A percentile compares a stretch with the other conserved stretches of the same genome.
Conservation (phyloP, 2,329 filamentous ascomycete genomes). For the Septoria petroselini region DNA sequence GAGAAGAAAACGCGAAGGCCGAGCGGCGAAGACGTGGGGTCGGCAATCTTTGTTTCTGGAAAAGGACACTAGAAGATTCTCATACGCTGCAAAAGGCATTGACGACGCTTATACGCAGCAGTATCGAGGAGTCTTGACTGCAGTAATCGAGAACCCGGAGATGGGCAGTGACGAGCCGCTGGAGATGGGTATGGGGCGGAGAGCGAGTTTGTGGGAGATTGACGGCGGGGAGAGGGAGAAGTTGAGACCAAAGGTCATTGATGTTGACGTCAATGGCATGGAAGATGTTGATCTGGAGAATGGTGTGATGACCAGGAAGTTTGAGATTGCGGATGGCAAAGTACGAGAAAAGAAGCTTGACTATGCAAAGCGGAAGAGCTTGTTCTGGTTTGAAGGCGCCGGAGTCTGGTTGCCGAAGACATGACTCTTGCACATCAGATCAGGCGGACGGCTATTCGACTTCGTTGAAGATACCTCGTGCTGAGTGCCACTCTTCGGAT, state of each 20-base stretch:
- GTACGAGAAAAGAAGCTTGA: constrained; percentile 18
- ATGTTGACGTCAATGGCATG: not conserved
- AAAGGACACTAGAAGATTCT: constrained; percentile 25
- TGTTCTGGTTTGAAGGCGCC: constrained; percentile 30
- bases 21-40: constrained; percentile 27
- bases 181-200: constrained; percentile 25
- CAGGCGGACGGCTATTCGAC: too few relatives aligned
- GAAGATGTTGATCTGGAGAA: constrained; percentile 5
- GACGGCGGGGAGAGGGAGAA: not conserved
- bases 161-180: constrained; percentile 30
- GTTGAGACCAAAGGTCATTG: not conserved
- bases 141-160: constrained; percentile 31
- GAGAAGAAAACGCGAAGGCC: constrained; percentile 17
- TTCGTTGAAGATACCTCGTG: too few relatives aligned
- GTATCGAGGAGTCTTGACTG: constrained; percentile 26
- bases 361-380: constrained; percentile 20
- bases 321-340: constrained; percentile 5
- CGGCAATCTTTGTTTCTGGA: constrained; percentile 20
- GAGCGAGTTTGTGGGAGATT: constrained; percentile 28
- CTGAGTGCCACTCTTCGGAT: too few relatives aligned
- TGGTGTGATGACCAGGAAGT: constrained; percentile 5
- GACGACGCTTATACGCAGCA: constrained; percentile 28
- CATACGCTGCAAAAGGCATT: constrained; percentile 28
- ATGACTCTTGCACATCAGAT: not conserved
- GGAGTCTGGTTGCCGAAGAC: constrained; percentile 31